Percentiles rank a stretch among this genome's conserved stretches.
Evolutionary conservation across 352 stramenopile genomes (phyloP).

Genomic region (Globisporangium cederbergense): DNA sequence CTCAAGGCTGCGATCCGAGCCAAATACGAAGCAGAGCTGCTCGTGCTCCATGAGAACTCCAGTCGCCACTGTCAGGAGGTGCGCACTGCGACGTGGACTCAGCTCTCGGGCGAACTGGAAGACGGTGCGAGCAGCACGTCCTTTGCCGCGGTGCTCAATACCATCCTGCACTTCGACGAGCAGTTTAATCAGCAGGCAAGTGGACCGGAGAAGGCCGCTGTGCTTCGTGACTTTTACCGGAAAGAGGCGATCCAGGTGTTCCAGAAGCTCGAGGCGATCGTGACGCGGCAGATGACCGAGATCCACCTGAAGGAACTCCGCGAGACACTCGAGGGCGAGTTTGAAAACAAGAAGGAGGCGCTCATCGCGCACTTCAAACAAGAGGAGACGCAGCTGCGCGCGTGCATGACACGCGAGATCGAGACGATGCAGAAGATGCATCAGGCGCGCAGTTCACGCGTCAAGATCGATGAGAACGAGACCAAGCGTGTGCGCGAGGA

Average conservation of each 20-base stretch:
- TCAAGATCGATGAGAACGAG: conserved; percentile 67
- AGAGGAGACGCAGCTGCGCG: conserved; percentile 58
- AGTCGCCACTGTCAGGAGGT: conserved; percentile 46
- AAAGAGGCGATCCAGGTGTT: conserved; percentile 55
- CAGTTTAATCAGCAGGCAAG: conserved; percentile 40
- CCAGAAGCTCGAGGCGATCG: conserved; percentile 42
- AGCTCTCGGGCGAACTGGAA: conserved; percentile 22
- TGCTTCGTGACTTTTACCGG: conserved; percentile 60
- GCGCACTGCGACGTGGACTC: conserved; percentile 34
- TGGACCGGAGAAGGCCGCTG: conserved; percentile 46
- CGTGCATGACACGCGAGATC: conserved; percentile 52
- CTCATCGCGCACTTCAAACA: conserved; percentile 65
- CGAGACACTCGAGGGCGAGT: conserved; percentile 49
- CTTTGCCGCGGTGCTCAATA: conserved; percentile 41
- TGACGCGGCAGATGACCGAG: conserved; percentile 54
- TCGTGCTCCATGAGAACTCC: conserved; percentile 41
- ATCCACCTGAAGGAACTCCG: conserved; percentile 47
- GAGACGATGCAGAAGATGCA: conserved; percentile 73
- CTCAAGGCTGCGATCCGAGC: conserved; percentile 50
- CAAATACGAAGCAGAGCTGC: conserved; percentile 37
- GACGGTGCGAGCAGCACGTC: conserved; percentile 9
- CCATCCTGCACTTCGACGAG: conserved; percentile 51
- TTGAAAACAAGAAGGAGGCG: conserved; percentile 51
- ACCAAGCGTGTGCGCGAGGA: conserved; percentile 50
- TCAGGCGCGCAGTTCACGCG: conserved; percentile 44